Percentiles rank a stretch among this genome's conserved stretches.
Conservation (phyloP, 2,329 filamentous ascomycete species). For the Oidium heveae region DNA sequence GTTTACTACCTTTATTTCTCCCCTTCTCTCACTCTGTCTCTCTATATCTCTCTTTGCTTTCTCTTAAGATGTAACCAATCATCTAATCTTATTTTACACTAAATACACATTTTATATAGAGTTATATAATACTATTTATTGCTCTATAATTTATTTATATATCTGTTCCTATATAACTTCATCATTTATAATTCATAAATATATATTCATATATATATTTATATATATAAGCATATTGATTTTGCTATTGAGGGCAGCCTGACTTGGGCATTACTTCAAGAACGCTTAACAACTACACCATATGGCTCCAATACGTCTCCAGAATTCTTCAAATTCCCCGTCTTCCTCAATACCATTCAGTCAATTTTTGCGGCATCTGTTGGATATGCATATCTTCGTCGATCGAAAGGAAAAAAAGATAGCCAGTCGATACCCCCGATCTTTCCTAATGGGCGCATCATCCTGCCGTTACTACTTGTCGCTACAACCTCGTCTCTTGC, state of each 20-base stretch:
- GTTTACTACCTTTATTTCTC: no score
- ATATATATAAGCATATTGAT: background rate
- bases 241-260: constrained; percentile 26
- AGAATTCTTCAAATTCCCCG: constrained; percentile 73
- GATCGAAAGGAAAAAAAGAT: constrained; percentile 21
- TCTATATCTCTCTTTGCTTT: no score
- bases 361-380: constrained; percentile 66
- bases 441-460: constrained; percentile 51
- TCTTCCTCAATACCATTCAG: constrained; percentile 92
- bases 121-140: no score
- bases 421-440: constrained; percentile 24
- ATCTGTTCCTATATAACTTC: no score
- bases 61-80: background rate
- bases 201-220: no score
- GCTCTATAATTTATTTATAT: no score
- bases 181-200: no score
- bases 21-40: background rate
- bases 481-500: constrained; percentile 71
- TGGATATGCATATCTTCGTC: constrained; percentile 58
- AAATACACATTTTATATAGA: no score
- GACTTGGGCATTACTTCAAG: constrained; percentile 90
- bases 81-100: background rate
- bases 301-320: constrained; percentile 39
- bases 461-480: constrained; percentile 59
- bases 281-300: constrained; percentile 82